Percentiles rank a stretch among this genome's conserved stretches.
These are phyloP conservation scores for Iris pallida DNA, from an alignment of 116 monocot genomes.

Conservation along the genomic window DNA sequence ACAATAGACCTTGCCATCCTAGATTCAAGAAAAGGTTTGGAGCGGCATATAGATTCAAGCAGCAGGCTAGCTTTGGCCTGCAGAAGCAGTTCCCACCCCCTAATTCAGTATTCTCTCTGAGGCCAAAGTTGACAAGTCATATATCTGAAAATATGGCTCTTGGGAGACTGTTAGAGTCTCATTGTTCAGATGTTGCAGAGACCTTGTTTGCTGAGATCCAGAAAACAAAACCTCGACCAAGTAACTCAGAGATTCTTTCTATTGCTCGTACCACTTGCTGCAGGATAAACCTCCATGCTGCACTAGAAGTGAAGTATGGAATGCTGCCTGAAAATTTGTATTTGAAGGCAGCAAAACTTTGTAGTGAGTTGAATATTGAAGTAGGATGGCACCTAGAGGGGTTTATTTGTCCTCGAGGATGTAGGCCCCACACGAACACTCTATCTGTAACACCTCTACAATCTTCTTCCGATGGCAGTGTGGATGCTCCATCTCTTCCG, in stretches of 20 bases:
- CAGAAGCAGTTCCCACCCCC: constrained; percentile 48
- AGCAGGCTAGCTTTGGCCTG: constrained; percentile 28
- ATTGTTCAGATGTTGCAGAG: constrained; percentile 68
- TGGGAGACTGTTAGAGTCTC: constrained; percentile 58
- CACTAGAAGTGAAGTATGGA: constrained; percentile 61
- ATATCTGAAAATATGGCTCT: constrained; percentile 41
- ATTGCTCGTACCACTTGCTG: constrained; percentile 76
- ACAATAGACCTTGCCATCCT: constrained; percentile 33
- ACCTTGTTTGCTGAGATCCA: constrained; percentile 66
- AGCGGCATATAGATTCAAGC: constrained; percentile 43
- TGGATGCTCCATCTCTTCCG: constrained; percentile 13
- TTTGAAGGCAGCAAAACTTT: constrained; percentile 84
- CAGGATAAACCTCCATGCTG: constrained; percentile 38
- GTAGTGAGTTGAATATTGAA: constrained; percentile 81
- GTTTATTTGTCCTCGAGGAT: constrained; percentile 83
- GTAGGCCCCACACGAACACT: constrained; percentile 27
- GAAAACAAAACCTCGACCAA: constrained; percentile 68
- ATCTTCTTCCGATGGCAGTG: constrained; percentile 17
- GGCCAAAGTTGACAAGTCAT: constrained; percentile 27
- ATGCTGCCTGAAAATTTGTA: constrained; percentile 53
- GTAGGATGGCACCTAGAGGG: constrained; percentile 84
- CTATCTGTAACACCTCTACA: constrained; percentile 36
- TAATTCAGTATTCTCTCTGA: constrained; percentile 33
- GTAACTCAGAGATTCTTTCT: constrained; percentile 73
- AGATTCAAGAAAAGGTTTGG: constrained; percentile 48